Conservation (phyloP, 441 rosid genomes). For the Populus tomentosa region DNA sequence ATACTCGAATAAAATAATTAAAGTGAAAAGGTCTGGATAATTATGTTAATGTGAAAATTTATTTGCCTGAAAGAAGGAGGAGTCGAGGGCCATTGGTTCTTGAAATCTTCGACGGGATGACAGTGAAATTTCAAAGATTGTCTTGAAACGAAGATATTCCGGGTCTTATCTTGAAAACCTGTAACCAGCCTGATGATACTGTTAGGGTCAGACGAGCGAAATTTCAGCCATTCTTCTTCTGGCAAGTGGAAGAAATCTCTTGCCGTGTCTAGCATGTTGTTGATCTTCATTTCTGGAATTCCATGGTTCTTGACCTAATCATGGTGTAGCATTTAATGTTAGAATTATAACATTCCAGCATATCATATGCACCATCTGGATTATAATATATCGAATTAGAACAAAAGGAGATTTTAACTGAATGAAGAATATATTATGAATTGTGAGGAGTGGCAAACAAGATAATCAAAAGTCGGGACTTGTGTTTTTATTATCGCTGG, state of each 20-base stretch:
- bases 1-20: no score
- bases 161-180: constrained; percentile 44
- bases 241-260: constrained; percentile 43
- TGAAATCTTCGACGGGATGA: constrained; percentile 38
- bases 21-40: no score
- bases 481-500: no score
- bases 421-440: no score
- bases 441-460: no score
- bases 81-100: constrained; percentile 44
- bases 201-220: constrained; percentile 44
- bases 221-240: constrained; percentile 41
- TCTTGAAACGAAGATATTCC: constrained; percentile 46
- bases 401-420: no score
- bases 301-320: constrained; percentile 45
- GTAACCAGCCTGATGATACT: constrained; percentile 42
- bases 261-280: constrained; percentile 24
- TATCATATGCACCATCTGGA: no score
- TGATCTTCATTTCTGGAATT: constrained; percentile 22
- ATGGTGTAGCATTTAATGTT: no score
- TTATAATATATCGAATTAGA: no score
- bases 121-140: constrained; percentile 53
- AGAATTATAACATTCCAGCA: no score
- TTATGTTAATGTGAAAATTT: no score
- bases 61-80: constrained; percentile 44
- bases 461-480: no score